Conservation (phyloP, 2,329 filamentous ascomycete genomes). For the Huntiella moniliformis region DNA sequence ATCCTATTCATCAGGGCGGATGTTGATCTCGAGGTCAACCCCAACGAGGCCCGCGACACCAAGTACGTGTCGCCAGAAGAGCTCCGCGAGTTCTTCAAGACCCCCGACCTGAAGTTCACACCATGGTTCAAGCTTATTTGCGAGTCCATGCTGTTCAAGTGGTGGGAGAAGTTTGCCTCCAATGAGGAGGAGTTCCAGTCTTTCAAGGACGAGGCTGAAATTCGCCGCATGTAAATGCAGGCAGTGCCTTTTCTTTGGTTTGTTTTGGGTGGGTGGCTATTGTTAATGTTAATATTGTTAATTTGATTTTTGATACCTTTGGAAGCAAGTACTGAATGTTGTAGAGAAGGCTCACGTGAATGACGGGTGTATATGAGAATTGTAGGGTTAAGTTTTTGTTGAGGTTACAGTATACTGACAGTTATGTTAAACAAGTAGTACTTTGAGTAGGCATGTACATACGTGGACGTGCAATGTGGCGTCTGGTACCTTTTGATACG, state of each 20-base stretch:
- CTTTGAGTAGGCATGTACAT: not conserved
- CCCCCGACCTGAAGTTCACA: constrained; percentile 69
- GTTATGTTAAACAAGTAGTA: not conserved
- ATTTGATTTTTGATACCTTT: not conserved
- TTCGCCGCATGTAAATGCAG: constrained; percentile 38
- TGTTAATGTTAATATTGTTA: not conserved
- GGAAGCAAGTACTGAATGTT: not conserved
- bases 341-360: too few relatives aligned
- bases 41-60: constrained; percentile 75
- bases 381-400: not conserved
- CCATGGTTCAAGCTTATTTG: constrained; percentile 99
- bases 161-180: constrained; percentile 75
- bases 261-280: not conserved
- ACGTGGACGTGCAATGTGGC: not conserved
- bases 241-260: not conserved
- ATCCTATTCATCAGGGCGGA: constrained; percentile 95
- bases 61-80: constrained; percentile 69
- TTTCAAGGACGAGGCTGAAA: constrained; percentile 70
- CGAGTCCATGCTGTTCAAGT: constrained; percentile 91
- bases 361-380: not conserved
- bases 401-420: too few relatives aligned
- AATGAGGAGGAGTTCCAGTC: constrained; percentile 45
- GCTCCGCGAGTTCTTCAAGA: constrained; percentile 68
- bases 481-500: too few relatives aligned
- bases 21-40: constrained; percentile 63